Conservation (phyloP, 2,329 filamentous ascomycete species). For the Colletotrichum sp. region DNA sequence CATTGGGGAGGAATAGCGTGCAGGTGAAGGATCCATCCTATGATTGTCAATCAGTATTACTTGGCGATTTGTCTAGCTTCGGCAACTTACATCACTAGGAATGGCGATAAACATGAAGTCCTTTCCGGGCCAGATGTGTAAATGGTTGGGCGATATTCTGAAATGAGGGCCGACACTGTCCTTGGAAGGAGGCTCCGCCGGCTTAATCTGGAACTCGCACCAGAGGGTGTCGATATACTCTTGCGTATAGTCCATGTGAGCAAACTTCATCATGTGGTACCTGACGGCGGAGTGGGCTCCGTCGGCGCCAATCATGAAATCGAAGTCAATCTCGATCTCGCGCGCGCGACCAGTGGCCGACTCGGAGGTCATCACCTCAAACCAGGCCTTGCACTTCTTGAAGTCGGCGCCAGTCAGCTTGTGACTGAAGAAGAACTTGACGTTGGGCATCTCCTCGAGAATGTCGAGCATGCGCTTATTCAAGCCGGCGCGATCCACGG, state of each 20-base stretch:
- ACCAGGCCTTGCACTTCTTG: conserved; percentile 79
- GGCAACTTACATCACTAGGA: conserved; percentile 63
- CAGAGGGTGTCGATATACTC: conserved; percentile 96
- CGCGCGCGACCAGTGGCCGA: conserved; percentile 48
- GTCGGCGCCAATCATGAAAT: conserved; percentile 92
- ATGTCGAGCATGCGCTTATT: conserved; percentile 86
- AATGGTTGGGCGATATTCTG: conserved; percentile 85
- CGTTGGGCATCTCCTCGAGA: conserved; percentile 83
- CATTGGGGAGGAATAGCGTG: conserved; percentile 84
- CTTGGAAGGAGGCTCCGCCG: conserved; percentile 48
- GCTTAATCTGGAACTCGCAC: conserved; percentile 90
- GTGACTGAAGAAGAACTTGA: conserved; percentile 90
- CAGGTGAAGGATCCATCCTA: conserved; percentile 92
- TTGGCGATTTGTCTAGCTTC: too few species aligned
- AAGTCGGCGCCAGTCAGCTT: conserved; percentile 93
- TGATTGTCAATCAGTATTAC: background rate
- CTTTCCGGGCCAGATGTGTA: conserved; percentile 96
- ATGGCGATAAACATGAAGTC: conserved; percentile 99
- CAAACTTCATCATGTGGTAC: conserved; percentile 95
- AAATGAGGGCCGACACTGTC: conserved; percentile 52
- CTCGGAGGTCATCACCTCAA: conserved; percentile 61
- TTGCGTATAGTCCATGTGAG: conserved; percentile 88
- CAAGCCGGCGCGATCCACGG: conserved; percentile 81
- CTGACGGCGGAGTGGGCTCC: conserved; percentile 91
- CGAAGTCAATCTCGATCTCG: conserved; percentile 86